Conservation (phyloP, 306 rosid genomes). For the Oemleria cerasiformis region DNA sequence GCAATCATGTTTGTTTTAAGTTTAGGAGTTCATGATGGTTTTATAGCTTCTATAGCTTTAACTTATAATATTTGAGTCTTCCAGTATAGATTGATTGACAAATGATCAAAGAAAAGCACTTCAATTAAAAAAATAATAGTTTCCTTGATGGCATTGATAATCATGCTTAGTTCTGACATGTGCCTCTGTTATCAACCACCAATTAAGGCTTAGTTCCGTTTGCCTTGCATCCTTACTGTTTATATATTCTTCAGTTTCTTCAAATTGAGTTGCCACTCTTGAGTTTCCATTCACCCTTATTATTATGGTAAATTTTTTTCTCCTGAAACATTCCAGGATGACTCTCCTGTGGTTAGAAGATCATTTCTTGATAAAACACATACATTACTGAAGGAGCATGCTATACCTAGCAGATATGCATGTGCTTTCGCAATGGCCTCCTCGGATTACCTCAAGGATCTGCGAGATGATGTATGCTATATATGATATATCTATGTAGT, state of each 20-base stretch:
- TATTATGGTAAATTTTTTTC: conserved; percentile 17
- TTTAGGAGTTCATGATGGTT: neutral
- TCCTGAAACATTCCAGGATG: conserved; percentile 52
- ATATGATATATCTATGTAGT: conserved; percentile 9
- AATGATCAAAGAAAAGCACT: conserved; percentile 2
- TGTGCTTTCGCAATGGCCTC: conserved; percentile 75
- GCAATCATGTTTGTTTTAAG: neutral
- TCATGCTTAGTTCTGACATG: neutral
- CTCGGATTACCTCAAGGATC: conserved; percentile 47
- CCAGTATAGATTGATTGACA: neutral
- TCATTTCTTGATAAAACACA: conserved; percentile 61
- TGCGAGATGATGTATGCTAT: conserved; percentile 55
- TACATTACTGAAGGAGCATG: conserved; percentile 68
- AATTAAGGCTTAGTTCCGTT: neutral
- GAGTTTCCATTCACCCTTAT: neutral
- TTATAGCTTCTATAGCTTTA: neutral
- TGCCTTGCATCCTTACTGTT: neutral
- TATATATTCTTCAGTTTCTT: neutral
- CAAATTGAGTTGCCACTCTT: neutral
- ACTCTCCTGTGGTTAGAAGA: conserved; percentile 53
- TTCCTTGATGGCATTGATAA: neutral
- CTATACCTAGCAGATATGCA: conserved; percentile 76
- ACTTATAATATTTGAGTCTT: neutral
- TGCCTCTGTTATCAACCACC: conserved; percentile 5
- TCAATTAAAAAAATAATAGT: neutral